Percentiles rank a stretch among this genome's conserved stretches.
These are phyloP conservation scores for Haplosporangium sp. DNA, from an alignment of 371 early-diverging fungal species.

Conservation along the genomic window DNA sequence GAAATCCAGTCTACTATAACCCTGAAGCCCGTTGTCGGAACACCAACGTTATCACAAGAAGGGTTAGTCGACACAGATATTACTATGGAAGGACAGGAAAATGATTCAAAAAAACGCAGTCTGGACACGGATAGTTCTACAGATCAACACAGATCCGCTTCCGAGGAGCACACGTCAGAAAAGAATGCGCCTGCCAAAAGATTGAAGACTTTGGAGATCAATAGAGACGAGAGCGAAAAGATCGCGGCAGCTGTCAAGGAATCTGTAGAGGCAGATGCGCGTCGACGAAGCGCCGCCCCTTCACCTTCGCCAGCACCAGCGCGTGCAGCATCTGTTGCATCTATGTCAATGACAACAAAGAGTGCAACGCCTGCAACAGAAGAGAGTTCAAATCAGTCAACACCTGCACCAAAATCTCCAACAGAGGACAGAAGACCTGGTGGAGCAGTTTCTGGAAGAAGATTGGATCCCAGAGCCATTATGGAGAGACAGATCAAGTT, in stretches of 20 bases:
- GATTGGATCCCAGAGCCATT: constrained; percentile 31
- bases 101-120: constrained; percentile 32
- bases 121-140: constrained; percentile 11
- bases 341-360: not conserved
- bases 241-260: constrained; percentile 29
- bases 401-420: constrained; percentile 15
- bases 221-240: constrained; percentile 14
- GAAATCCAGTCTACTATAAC: not conserved
- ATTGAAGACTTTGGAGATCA: constrained; percentile 13
- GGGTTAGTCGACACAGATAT: constrained; percentile 33
- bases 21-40: constrained; percentile 21
- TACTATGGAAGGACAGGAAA: not conserved
- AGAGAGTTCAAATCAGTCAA: not conserved
- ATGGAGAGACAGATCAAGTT: constrained; percentile 39
- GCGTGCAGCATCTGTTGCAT: constrained; percentile 1
- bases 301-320: constrained; percentile 42
- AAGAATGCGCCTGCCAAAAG: constrained; percentile 11
- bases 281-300: constrained; percentile 39
- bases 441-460: constrained; percentile 8
- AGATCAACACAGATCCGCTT: constrained; percentile 2
- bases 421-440: constrained; percentile 9
- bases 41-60: constrained; percentile 28
- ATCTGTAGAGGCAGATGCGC: constrained; percentile 25
- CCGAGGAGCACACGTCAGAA: not conserved
- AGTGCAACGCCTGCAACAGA: not conserved